A percentile compares a stretch with the other conserved stretches of the same genome.
Conservation (phyloP, 768 basidiomycete genomes). For the Lanmaoa rubissima region DNA sequence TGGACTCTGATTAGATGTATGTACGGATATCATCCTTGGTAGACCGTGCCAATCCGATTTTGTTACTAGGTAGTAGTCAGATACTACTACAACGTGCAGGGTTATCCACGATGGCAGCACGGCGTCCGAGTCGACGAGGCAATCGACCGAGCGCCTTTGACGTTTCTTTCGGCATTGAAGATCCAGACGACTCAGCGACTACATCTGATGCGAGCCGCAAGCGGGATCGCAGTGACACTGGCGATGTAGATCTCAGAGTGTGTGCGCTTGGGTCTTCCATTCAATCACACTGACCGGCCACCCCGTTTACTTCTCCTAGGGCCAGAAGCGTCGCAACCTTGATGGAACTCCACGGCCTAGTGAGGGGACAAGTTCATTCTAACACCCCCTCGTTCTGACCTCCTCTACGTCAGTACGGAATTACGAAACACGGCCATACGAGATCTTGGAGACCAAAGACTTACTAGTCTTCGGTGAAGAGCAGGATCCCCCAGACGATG, state of each 20-base stretch:
- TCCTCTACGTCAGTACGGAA: conserved; percentile 34
- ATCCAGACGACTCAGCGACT: conserved; percentile 22
- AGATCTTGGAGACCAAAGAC: conserved; percentile 35
- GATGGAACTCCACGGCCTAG: conserved; percentile 18
- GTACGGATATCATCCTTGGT: neutral
- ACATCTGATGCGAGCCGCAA: conserved; percentile 31
- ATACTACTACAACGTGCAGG: neutral
- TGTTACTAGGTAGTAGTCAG: neutral
- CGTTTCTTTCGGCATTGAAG: conserved; percentile 49
- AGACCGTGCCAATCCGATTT: neutral
- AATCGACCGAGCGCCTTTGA: conserved; percentile 54
- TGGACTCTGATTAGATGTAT: conserved; percentile 18
- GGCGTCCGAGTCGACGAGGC: conserved; percentile 21
- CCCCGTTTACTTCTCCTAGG: conserved; percentile 6
- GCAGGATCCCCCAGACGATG: conserved; percentile 34
- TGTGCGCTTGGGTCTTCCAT: neutral
- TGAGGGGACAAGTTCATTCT: conserved; percentile 1
- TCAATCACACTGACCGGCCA: neutral
- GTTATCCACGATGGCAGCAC: neutral
- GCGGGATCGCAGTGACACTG: conserved; percentile 19
- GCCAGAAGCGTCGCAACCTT: conserved; percentile 28
- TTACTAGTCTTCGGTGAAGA: conserved; percentile 44
- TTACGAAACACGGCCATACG: conserved; percentile 35
- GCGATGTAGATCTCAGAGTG: conserved; percentile 16
- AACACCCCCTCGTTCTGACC: neutral